Conservation (phyloP, 768 basidiomycete genomes). For the Termitomyces sp. region DNA sequence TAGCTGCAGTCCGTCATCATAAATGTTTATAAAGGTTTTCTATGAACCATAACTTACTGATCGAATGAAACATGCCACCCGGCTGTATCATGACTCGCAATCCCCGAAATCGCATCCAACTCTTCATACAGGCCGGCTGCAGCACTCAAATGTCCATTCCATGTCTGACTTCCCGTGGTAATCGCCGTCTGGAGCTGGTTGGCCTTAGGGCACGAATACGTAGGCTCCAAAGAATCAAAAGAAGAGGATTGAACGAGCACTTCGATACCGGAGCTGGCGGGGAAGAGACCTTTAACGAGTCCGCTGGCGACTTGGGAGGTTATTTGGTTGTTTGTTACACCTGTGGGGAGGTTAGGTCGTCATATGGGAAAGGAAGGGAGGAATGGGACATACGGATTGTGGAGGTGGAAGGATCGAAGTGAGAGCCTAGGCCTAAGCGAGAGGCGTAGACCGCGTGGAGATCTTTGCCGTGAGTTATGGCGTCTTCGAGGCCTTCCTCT, state of each 20-base stretch:
- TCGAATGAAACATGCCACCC: constrained; percentile 52
- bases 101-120: constrained; percentile 42
- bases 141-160: constrained; percentile 38
- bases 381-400: constrained; percentile 31
- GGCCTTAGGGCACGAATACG: constrained; percentile 38
- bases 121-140: constrained; percentile 36
- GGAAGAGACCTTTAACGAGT: constrained; percentile 43
- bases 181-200: constrained; percentile 29
- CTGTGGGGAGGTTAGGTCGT: constrained; percentile 15
- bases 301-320: constrained; percentile 51
- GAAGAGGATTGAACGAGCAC: constrained; percentile 36
- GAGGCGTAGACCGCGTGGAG: constrained; percentile 41
- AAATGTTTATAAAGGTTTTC: neutral
- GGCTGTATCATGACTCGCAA: constrained; percentile 29
- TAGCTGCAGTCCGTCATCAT: constrained; percentile 27
- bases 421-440: constrained; percentile 32
- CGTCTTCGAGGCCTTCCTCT: constrained; percentile 38
- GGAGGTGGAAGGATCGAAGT: constrained; percentile 27
- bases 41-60: constrained; percentile 30
- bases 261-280: constrained; percentile 26
- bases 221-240: constrained; percentile 47
- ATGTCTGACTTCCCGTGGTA: constrained; percentile 33
- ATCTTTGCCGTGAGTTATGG: constrained; percentile 44
- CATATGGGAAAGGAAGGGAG: neutral
- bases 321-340: constrained; percentile 50